Percentiles rank a stretch among this genome's conserved stretches.
Conservation (phyloP, 2,329 filamentous ascomycete genomes). For the Phialophora chinensis region DNA sequence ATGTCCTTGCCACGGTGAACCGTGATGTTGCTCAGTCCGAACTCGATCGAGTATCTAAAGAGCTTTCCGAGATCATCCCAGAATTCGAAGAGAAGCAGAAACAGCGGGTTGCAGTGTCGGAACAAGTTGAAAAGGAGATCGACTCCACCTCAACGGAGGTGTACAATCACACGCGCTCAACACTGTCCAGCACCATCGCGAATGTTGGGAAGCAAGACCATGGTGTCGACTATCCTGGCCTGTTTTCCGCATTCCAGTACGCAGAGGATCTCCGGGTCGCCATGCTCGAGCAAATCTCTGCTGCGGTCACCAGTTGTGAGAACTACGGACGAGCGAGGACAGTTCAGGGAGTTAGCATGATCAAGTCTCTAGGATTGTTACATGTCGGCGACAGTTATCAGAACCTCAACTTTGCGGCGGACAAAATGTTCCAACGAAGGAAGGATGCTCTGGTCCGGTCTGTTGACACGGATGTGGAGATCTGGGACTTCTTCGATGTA, state of each 20-base stretch:
- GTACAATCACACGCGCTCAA: conserved; percentile 80
- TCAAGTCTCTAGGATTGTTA: conserved; percentile 84
- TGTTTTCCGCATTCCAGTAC: conserved; percentile 85
- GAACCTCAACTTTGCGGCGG: conserved; percentile 83
- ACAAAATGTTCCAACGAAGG: conserved; percentile 91
- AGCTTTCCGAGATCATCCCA: conserved; percentile 82
- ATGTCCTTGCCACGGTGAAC: conserved; percentile 83
- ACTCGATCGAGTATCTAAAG: conserved; percentile 78
- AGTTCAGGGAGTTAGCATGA: conserved; percentile 78
- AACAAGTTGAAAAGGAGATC: conserved; percentile 79
- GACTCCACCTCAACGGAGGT: conserved; percentile 85
- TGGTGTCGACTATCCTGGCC: conserved; percentile 82
- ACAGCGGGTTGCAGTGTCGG: conserved; percentile 77
- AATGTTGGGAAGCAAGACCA: conserved; percentile 78
- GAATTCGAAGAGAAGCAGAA: conserved; percentile 82
- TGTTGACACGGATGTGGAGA: conserved; percentile 83
- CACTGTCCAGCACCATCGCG: conserved; percentile 75
- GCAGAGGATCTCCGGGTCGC: conserved; percentile 91
- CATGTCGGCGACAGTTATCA: conserved; percentile 88
- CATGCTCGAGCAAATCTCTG: conserved; percentile 86
- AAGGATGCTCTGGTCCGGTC: conserved; percentile 81
- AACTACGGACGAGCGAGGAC: conserved; percentile 81
- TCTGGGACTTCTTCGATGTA: conserved; percentile 93
- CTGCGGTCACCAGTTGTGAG: conserved; percentile 79
- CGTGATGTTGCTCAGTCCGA: conserved; percentile 84